Evolutionary conservation across 1,284 basidiomycete genomes (phyloP), one percentile per base, ranked within the genome.

Genomic region (Papiliotrema terrestris): DNA sequence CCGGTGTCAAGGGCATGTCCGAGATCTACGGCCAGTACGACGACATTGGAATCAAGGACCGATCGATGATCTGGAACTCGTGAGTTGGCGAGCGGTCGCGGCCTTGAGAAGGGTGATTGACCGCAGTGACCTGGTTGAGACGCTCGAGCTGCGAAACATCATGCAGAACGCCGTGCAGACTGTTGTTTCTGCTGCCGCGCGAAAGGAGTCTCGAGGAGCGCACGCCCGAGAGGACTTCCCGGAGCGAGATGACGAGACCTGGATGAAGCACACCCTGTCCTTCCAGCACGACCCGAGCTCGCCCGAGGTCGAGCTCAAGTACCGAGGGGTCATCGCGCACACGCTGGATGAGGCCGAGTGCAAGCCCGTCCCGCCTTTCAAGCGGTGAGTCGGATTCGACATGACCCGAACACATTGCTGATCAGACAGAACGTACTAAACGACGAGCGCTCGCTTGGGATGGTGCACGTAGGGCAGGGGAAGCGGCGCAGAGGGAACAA

Each of bases 51-150:
- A 89, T 97, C 80, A 95, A 95, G 82, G 96, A 98, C 79, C 84
- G 95, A 72, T 91, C 89, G 75, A 90, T 98, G 91, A 96, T 98
- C 79, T 98, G 95, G 96, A 96, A 96, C 80, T 89, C 90, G 90
- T 93, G 60, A 60, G 85, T 80, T 35, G 39, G n/a, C n/a, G n/a
- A n/a, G n/a, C n/a, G 11, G n/a, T 1, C 20, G 11, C 11, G 29
- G 29, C 29, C 20, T 39, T 32, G 17, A 32, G 29, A 11, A 32
- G 6, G 11, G 5, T 5, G 23, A n/a, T 14, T 23, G 20, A 14
- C 6, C 15, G 3, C 26, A 71, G 55, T 26, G 96, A 99, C 75
- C 86, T 98, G 55, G 83, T 97, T 60, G 96, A 99, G 81, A 96
- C 92, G 14, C 83, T 98, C 53, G 96, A 99, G 79, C 86, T 99